Evolutionary conservation across 106 monocot genomes (phyloP).

Genomic region (Narthecium ossifragum): DNA sequence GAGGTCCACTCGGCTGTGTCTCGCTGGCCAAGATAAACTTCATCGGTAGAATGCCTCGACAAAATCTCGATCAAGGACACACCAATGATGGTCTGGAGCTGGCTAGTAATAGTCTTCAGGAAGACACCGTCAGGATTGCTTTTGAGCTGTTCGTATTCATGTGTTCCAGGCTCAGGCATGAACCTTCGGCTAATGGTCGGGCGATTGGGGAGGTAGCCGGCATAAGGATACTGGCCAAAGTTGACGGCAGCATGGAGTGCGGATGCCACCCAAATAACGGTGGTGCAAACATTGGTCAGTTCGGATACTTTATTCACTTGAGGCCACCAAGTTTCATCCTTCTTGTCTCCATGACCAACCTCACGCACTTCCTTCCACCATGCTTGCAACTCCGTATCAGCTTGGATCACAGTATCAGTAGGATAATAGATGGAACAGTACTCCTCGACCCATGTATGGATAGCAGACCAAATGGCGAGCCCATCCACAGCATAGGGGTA

Average conservation of each 20-base stretch:
- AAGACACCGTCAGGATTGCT: conserved; percentile 33
- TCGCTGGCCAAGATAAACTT: conserved; percentile 54
- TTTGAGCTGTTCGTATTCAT: conserved; percentile 28
- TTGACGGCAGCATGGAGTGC: conserved; percentile 70
- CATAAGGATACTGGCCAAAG: conserved; percentile 64
- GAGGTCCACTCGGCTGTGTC: conserved; percentile 40
- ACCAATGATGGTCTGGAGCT: conserved; percentile 45
- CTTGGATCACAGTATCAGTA: conserved; percentile 14
- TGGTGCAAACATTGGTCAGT: conserved; percentile 33
- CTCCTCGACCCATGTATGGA: conserved; percentile 50
- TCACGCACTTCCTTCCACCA: conserved; percentile 67
- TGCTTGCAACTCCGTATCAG: conserved; percentile 47
- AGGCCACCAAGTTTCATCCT: conserved; percentile 61
- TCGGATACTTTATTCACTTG: conserved; percentile 31
- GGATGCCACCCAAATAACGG: conserved; percentile 64
- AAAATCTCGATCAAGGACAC: conserved; percentile 56
- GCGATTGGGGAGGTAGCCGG: conserved; percentile 61
- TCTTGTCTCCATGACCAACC: conserved; percentile 58
- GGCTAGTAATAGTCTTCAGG: conserved; percentile 46
- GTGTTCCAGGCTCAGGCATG: conserved; percentile 47
- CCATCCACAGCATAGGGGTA: conserved; percentile 49
- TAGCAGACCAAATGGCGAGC: conserved; percentile 51
- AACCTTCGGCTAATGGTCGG: conserved; percentile 55
- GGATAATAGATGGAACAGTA: conserved; percentile 52
- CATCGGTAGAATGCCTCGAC: conserved; percentile 57